Evolutionary conservation across 176 grass and related monocot species (phyloP).

Genomic region (Stipa capillata): DNA sequence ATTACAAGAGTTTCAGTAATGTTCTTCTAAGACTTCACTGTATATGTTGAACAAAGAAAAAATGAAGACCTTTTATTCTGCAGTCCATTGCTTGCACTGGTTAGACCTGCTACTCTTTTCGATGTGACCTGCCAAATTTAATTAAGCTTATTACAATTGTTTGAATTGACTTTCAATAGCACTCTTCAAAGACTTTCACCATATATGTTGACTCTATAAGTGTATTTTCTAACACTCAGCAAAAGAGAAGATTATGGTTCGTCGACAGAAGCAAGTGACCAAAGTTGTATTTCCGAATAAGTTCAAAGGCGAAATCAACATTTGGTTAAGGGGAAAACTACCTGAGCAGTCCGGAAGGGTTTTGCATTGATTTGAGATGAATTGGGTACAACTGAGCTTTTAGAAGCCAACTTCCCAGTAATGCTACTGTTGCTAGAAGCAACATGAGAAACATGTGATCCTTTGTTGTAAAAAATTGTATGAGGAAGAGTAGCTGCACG

Average conservation of each 20-base stretch:
- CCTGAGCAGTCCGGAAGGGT: constrained; percentile 12
- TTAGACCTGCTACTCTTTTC: background rate
- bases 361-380: constrained; percentile 28
- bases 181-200: background rate
- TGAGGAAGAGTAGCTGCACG: background rate
- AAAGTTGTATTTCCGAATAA: background rate
- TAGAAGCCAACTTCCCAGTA: constrained; percentile 4
- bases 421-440: background rate
- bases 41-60: background rate
- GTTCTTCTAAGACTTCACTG: background rate
- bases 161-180: background rate
- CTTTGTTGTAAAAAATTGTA: constrained; percentile 9
- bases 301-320: background rate
- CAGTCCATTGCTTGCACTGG: background rate
- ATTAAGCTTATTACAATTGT: constrained; percentile 1
- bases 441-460: constrained; percentile 10
- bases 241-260: background rate
- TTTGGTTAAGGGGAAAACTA: constrained; percentile 1
- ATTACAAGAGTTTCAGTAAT: constrained; percentile 10
- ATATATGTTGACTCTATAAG: background rate
- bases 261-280: background rate
- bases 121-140: constrained; percentile 17
- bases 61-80: constrained; percentile 50
- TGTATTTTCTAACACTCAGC: background rate
- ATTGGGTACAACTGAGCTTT: background rate